These are phyloP conservation scores for Exophiala viscosa DNA, from an alignment of 2,329 filamentous ascomycete genomes.

Conservation along the genomic window DNA sequence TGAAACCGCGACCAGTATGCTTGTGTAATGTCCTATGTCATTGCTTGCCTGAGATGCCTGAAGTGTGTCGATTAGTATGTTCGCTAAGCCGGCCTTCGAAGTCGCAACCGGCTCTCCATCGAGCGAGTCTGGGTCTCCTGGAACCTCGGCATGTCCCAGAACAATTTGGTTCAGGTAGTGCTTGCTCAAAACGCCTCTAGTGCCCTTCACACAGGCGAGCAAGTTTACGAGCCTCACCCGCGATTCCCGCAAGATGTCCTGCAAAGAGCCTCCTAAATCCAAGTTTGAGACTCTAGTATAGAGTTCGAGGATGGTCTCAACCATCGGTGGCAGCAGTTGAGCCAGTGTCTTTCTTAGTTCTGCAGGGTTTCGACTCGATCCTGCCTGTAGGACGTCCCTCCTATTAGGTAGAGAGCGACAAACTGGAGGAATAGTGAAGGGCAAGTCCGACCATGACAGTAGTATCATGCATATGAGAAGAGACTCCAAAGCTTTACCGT, in stretches of 20 bases:
- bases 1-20: constrained; percentile 63
- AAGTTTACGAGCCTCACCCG: constrained; percentile 20
- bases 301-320: constrained; percentile 21
- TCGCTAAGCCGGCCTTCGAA: constrained; percentile 22
- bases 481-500: constrained; percentile 88
- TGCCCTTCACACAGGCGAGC: constrained; percentile 16
- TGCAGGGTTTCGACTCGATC: constrained; percentile 6
- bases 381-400: constrained; percentile 13
- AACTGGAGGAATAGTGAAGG: constrained; percentile 53
- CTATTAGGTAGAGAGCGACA: constrained; percentile 21
- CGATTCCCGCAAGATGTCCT: constrained; percentile 20
- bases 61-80: constrained; percentile 24
- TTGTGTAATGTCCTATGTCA: constrained; percentile 14
- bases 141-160: neutral
- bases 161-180: constrained; percentile 15
- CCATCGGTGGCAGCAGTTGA: constrained; percentile 19
- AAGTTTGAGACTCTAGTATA: constrained; percentile 21
- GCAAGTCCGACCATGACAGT: constrained; percentile 76
- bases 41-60: constrained; percentile 23
- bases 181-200: constrained; percentile 13
- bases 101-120: constrained; percentile 18
- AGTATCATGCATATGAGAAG: constrained; percentile 78
- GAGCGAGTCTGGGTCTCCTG: neutral
- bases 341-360: constrained; percentile 16
- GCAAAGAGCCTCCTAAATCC: constrained; percentile 20